Conservation (phyloP, 2,329 filamentous ascomycete species). For the Talaromyces atroroseus region DNA sequence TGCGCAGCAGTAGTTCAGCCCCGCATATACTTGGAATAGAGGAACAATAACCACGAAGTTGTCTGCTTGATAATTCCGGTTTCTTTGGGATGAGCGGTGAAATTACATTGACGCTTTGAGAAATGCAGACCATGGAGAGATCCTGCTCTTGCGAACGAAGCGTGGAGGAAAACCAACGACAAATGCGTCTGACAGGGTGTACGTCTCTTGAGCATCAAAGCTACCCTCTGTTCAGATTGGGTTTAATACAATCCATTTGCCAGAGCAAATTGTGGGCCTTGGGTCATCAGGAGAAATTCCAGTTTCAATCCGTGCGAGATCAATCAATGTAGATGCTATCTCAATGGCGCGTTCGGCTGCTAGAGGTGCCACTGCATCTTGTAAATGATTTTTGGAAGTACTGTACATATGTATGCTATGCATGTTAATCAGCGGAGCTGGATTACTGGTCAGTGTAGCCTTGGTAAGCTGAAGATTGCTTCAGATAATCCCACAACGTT, state of each 20-base stretch:
- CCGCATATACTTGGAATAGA: slow-evolving; percentile 68
- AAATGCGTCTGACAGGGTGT: slow-evolving; percentile 69
- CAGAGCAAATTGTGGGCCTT: slow-evolving; percentile 68
- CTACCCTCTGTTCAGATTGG: slow-evolving; percentile 65
- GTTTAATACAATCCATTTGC: slow-evolving; percentile 84
- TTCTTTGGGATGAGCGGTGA: slow-evolving; percentile 67
- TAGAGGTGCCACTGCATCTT: slow-evolving; percentile 59
- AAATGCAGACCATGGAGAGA: slow-evolving; percentile 73
- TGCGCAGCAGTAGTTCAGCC: slow-evolving; percentile 64
- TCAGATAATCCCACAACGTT: slow-evolving; percentile 66
- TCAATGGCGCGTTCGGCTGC: slow-evolving; percentile 69
- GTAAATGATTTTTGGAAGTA: slow-evolving; percentile 49
- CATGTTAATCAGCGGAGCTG: slow-evolving; percentile 61
- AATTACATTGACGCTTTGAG: slow-evolving; percentile 73
- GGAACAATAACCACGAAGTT: slow-evolving; percentile 67
- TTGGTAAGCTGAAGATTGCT: slow-evolving; percentile 52
- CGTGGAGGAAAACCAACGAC: slow-evolving; percentile 74
- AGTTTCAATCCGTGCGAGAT: slow-evolving; percentile 68
- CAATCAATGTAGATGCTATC: slow-evolving; percentile 62
- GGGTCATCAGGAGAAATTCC: slow-evolving; percentile 50
- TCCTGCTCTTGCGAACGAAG: slow-evolving; percentile 65
- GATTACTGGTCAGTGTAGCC: slow-evolving; percentile 35
- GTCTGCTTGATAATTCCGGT: slow-evolving; percentile 63
- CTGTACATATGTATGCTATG: slow-evolving; percentile 79
- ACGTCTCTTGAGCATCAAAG: slow-evolving; percentile 65